Evolutionary conservation across 805 yeast species (phyloP).

Genomic region (Candida vaughaniae): DNA sequence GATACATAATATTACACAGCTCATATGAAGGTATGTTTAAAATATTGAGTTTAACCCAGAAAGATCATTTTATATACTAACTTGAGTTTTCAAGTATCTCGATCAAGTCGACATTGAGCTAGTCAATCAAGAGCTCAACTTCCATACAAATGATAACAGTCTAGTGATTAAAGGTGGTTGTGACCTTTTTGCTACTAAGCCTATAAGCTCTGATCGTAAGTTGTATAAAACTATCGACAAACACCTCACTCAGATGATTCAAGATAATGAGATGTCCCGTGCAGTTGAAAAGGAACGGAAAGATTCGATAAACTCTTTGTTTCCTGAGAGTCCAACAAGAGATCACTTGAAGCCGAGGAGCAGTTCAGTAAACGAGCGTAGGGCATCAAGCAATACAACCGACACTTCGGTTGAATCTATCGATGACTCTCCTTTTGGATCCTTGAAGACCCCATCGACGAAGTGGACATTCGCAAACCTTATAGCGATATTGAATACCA

Average conservation of each 20-base stretch:
- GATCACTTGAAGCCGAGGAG: slow-evolving; percentile 14
- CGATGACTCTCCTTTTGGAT: slow-evolving; percentile 82
- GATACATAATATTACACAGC: no score
- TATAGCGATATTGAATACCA: slow-evolving; percentile 85
- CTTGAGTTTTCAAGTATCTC: slow-evolving; percentile 68
- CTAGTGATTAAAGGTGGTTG: slow-evolving; percentile 76
- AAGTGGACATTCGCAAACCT: slow-evolving; percentile 88
- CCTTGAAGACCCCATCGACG: slow-evolving; percentile 79
- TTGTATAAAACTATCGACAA: slow-evolving; percentile 84
- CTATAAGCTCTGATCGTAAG: slow-evolving; percentile 86
- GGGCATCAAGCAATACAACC: slow-evolving; percentile 22
- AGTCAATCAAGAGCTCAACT: slow-evolving; percentile 81
- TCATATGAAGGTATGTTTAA: no score
- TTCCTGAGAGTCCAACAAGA: slow-evolving; percentile 33
- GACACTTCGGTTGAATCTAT: slow-evolving; percentile 24
- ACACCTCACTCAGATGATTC: slow-evolving; percentile 59
- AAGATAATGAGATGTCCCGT: slow-evolving; percentile 42
- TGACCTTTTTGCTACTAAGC: slow-evolving; percentile 91
- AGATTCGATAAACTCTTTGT: slow-evolving; percentile 33
- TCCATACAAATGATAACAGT: slow-evolving; percentile 46
- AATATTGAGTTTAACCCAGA: no score
- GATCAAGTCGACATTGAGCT: slow-evolving; percentile 92
- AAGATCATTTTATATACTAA: no score
- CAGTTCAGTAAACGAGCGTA: slow-evolving; percentile 18
- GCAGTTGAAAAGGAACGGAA: slow-evolving; percentile 39